A percentile compares a stretch with the other conserved stretches of the same genome.
phyloP scores from a whole-genome alignment of 352 stramenopile genomes.

The Pythium plurisporium region DNA sequence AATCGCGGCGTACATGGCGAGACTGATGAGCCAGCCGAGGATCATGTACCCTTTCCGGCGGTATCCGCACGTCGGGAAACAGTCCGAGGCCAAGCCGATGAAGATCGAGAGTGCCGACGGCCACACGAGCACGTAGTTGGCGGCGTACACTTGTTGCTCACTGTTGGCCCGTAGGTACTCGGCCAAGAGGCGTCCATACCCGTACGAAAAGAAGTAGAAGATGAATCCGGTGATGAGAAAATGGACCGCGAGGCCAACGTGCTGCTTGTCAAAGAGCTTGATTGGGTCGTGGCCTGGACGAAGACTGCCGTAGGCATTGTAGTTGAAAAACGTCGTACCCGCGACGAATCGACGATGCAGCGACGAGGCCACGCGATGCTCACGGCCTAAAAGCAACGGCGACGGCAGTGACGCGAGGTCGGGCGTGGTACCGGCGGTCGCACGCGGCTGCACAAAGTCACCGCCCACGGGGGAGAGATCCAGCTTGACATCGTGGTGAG shows the following conservation, averaged over 20 bases:
- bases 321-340: slow-evolving; percentile 25
- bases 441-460: background rate
- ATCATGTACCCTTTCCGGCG: slow-evolving; percentile 79
- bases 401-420: background rate
- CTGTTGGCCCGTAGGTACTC: slow-evolving; percentile 11
- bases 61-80: slow-evolving; percentile 50
- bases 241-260: slow-evolving; percentile 18
- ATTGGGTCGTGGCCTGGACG: slow-evolving; percentile 8
- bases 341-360: background rate
- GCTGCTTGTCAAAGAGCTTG: slow-evolving; percentile 1
- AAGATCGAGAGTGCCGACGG: slow-evolving; percentile 61
- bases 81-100: slow-evolving; percentile 66
- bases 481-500: background rate
- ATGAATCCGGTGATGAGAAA: slow-evolving; percentile 5
- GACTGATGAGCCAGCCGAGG: slow-evolving; percentile 31
- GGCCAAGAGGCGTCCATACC: slow-evolving; percentile 7
- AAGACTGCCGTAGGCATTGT: slow-evolving; percentile 22
- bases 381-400: background rate
- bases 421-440: background rate
- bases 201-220: slow-evolving; percentile 19
- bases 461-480: background rate
- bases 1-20: slow-evolving; percentile 2
- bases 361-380: background rate
- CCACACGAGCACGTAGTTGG: slow-evolving; percentile 33
- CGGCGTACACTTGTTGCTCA: slow-evolving; percentile 8